phyloP scores from a whole-genome alignment of 805 yeast species.

The Blastobotrys americana region DNA sequence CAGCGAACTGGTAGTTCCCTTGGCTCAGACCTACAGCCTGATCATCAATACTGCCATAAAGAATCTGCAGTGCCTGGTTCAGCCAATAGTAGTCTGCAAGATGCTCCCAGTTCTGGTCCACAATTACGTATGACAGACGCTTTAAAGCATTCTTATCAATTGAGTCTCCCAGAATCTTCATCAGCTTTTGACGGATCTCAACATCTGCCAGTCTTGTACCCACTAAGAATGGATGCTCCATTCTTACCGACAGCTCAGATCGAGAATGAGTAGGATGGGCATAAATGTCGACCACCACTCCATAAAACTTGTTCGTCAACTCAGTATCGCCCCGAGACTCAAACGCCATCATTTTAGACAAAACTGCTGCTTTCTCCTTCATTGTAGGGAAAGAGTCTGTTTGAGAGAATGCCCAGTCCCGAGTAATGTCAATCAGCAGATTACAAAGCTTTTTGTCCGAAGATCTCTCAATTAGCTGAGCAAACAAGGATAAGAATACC shows the following conservation, averaged over 20 bases:
- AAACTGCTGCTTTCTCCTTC: slow-evolving; percentile 91
- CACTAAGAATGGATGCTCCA: slow-evolving; percentile 93
- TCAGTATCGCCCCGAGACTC: slow-evolving; percentile 82
- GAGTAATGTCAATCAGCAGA: slow-evolving; percentile 68
- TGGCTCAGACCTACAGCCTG: slow-evolving; percentile 41
- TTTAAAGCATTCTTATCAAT: slow-evolving; percentile 71
- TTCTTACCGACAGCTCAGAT: slow-evolving; percentile 83
- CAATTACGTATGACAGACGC: slow-evolving; percentile 75
- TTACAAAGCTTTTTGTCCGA: slow-evolving; percentile 66
- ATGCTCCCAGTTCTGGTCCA: slow-evolving; percentile 97
- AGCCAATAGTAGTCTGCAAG: slow-evolving; percentile 91
- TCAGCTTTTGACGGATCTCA: slow-evolving; percentile 62
- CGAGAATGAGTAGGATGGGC: slow-evolving; percentile 69
- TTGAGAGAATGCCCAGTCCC: slow-evolving; percentile 83
- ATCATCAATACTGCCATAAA: slow-evolving; percentile 68
- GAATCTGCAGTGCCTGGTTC: slow-evolving; percentile 81
- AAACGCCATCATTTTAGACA: slow-evolving; percentile 88
- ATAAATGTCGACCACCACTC: slow-evolving; percentile 80
- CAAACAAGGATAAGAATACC: slow-evolving; percentile 74
- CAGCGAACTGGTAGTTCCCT: slow-evolving; percentile 34
- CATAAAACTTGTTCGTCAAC: slow-evolving; percentile 69
- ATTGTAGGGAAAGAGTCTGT: slow-evolving; percentile 85
- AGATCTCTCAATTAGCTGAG: slow-evolving; percentile 85
- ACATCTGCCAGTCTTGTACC: slow-evolving; percentile 84
- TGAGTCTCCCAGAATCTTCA: slow-evolving; percentile 71